Conservation (phyloP, 2,329 filamentous ascomycete species). For the Fusarium sp. region DNA sequence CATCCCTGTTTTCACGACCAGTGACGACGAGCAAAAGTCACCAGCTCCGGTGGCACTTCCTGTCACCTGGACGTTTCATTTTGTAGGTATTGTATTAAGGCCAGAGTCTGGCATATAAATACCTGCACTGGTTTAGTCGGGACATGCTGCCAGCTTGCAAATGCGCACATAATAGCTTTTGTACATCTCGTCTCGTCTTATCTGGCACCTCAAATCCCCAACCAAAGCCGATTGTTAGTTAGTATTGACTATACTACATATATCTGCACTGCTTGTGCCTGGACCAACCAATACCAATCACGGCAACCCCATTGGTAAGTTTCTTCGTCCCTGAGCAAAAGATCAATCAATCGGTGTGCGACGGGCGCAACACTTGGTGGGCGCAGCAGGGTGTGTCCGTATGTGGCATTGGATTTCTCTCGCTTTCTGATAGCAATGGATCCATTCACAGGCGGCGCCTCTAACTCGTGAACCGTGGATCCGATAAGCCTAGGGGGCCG, state of each 20-base stretch:
- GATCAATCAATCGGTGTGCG: slow-evolving; percentile 39
- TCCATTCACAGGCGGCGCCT: slow-evolving; percentile 15
- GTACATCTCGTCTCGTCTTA: background rate
- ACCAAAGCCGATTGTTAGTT: background rate
- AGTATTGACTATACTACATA: background rate
- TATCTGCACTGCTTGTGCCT: background rate
- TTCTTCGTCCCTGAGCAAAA: slow-evolving; percentile 23
- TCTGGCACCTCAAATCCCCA: background rate
- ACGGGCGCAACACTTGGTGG: slow-evolving; percentile 39
- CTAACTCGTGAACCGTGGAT: slow-evolving; percentile 31
- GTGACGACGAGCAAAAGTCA: slow-evolving; percentile 41
- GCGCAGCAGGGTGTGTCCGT: slow-evolving; percentile 31
- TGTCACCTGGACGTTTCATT: slow-evolving; percentile 39
- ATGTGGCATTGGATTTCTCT: slow-evolving; percentile 21
- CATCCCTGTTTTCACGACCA: slow-evolving; percentile 42
- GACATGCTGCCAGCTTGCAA: background rate
- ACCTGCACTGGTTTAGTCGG: background rate
- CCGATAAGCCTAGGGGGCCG: slow-evolving; percentile 33
- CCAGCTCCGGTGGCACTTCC: slow-evolving; percentile 34
- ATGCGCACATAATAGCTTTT: background rate
- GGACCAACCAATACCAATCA: slow-evolving; percentile 36
- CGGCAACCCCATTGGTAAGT: slow-evolving; percentile 41
- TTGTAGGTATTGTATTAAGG: slow-evolving; percentile 10
- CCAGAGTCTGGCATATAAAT: slow-evolving; percentile 24
- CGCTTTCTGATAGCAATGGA: slow-evolving; percentile 36